These are phyloP conservation scores for Chalciporus sp. DNA, from an alignment of 1,284 basidiomycete genomes.

Conservation along the genomic window DNA sequence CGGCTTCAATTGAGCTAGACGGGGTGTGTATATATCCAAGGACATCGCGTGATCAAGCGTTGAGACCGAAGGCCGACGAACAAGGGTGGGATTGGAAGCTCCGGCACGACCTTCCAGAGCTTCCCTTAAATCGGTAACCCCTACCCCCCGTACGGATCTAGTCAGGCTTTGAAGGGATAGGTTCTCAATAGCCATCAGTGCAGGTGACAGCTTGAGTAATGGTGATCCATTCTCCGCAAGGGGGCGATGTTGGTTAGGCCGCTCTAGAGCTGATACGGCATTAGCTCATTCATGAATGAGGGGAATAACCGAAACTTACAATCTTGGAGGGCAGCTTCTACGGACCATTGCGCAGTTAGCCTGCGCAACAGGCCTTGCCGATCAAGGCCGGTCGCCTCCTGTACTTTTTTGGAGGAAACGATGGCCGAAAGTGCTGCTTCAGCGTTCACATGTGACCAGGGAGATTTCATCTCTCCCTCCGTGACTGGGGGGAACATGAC, in stretches of 20 bases:
- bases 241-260: constrained; percentile 56
- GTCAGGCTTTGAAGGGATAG: constrained; percentile 79
- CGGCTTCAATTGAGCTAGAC: constrained; percentile 52
- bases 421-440: constrained; percentile 58
- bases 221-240: constrained; percentile 69
- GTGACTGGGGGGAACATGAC: constrained; percentile 29
- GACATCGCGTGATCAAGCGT: constrained; percentile 70
- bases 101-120: constrained; percentile 82
- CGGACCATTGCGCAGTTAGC: constrained; percentile 67
- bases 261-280: constrained; percentile 55
- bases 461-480: constrained; percentile 13
- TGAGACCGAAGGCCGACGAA: constrained; percentile 66
- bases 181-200: constrained; percentile 88
- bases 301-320: constrained; percentile 54
- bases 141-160: constrained; percentile 74
- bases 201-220: constrained; percentile 76
- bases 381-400: constrained; percentile 67
- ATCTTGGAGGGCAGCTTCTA: constrained; percentile 72
- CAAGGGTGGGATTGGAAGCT: constrained; percentile 74
- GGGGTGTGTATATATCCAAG: constrained; percentile 40
- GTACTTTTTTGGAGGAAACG: constrained; percentile 52
- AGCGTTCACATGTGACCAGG: constrained; percentile 49
- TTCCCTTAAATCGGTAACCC: constrained; percentile 84
- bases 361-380: constrained; percentile 53
- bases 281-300: constrained; percentile 5